A percentile compares a stretch with the other conserved stretches of the same genome.
Conservation (phyloP, 2,329 filamentous ascomycete species). For the Xylariaceae sp. region DNA sequence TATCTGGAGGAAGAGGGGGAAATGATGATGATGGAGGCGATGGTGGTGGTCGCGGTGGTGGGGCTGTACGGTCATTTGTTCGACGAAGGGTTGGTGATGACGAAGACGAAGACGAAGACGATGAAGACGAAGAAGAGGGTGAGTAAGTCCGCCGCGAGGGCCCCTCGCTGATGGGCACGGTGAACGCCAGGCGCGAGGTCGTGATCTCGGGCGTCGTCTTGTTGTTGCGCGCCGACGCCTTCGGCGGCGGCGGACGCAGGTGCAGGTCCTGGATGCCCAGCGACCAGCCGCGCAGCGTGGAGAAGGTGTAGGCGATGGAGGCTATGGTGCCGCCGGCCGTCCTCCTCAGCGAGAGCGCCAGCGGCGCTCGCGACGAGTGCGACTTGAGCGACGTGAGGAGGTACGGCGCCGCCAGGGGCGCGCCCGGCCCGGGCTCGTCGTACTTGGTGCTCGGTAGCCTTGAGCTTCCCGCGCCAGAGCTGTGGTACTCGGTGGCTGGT, state of each 20-base stretch:
- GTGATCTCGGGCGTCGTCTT: slow-evolving; percentile 24
- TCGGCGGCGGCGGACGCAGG: slow-evolving; percentile 37
- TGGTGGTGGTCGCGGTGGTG: not conserved
- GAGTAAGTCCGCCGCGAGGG: too few species aligned
- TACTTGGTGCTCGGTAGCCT: not conserved
- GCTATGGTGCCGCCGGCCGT: slow-evolving; percentile 60
- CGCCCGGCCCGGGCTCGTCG: not conserved
- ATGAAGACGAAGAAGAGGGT: too few species aligned
- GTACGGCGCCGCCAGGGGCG: slow-evolving; percentile 33
- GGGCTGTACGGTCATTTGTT: not conserved
- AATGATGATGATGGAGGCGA: not conserved
- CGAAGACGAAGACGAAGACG: slow-evolving; percentile 12
- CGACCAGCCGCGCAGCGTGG: slow-evolving; percentile 74
- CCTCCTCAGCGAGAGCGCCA: slow-evolving; percentile 75
- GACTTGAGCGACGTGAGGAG: slow-evolving; percentile 75
- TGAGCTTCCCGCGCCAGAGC: not conserved
- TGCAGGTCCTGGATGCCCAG: slow-evolving; percentile 87
- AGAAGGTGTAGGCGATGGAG: slow-evolving; percentile 79
- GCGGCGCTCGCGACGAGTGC: slow-evolving; percentile 67
- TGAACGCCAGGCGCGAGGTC: slow-evolving; percentile 34
- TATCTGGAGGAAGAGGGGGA: not conserved
- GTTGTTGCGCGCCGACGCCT: slow-evolving; percentile 15
- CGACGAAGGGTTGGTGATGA: slow-evolving; percentile 14
- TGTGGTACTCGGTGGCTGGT: not conserved
- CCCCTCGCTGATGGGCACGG: slow-evolving; percentile 23